Evolutionary conservation across 495 filamentous ascomycete genomes (phyloP).

Genomic region (Penicillium antarcticum): DNA sequence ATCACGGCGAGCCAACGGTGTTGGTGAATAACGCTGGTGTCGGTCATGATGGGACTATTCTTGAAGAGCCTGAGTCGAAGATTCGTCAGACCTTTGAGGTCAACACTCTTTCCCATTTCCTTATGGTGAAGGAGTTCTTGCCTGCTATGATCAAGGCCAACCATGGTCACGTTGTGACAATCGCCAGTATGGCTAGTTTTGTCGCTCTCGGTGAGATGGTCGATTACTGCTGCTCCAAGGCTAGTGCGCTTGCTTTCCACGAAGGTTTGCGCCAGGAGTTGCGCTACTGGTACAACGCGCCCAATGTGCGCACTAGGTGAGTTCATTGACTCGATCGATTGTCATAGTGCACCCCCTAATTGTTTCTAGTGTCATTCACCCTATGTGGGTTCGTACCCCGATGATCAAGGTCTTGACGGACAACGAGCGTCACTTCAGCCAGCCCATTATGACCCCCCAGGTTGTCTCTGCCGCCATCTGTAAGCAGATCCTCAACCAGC

Average conservation of each 20-base stretch:
- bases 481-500: constrained; percentile 40
- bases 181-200: constrained; percentile 56
- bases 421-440: constrained; percentile 31
- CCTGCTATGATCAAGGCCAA: constrained; percentile 57
- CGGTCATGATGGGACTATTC: constrained; percentile 41
- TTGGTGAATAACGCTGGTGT: constrained; percentile 63
- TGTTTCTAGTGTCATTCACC: constrained; percentile 38
- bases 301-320: constrained; percentile 43
- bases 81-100: constrained; percentile 54
- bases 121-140: constrained; percentile 56
- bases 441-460: constrained; percentile 36
- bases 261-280: constrained; percentile 46
- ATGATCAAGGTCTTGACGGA: constrained; percentile 43
- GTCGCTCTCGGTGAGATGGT: constrained; percentile 45
- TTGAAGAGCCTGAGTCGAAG: constrained; percentile 41
- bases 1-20: constrained; percentile 50
- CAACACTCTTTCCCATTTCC: constrained; percentile 59
- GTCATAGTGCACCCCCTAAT: too few species aligned
- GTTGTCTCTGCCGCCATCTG: constrained; percentile 36
- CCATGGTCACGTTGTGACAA: constrained; percentile 58
- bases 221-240: constrained; percentile 57
- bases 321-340: too few species aligned
- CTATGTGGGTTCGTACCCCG: constrained; percentile 44
- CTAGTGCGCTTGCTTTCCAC: constrained; percentile 54
- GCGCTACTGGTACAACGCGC: constrained; percentile 38